Evolutionary conservation across 495 filamentous ascomycete genomes (phyloP), one percentile per base, ranked within the genome.

Genomic region (Bombardia bombarda): DNA sequence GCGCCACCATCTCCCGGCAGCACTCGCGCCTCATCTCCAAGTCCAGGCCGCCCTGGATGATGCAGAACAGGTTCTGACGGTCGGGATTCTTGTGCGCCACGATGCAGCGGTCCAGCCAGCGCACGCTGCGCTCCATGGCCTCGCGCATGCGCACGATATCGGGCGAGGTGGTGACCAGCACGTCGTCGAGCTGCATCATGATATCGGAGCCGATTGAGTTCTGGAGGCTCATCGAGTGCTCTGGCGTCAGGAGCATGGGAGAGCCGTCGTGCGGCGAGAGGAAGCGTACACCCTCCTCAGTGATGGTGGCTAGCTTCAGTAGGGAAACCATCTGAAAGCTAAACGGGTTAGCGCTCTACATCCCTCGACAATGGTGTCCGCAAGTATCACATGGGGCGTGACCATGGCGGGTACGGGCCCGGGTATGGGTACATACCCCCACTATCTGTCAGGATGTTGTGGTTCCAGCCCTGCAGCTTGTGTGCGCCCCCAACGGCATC

Each of bases 291-390:
- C 92, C 92, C 62, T 95, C 86, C 61, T 99, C 92, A 19, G 93
- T 96, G 45, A 97, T 79, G 44, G 82, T 88, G 31, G 92, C 90
- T 16, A 97, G 77, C 53, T 95, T 84, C n/a, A 96, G 77, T 8
- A 99, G 72, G 28, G 87, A 94, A 13, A 99, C 93, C 90, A 97
- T 97, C 62, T 99, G 92, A 63, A 97, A 99, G 32, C 92, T 95
- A 54, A 38, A 2, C 16, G 43, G 42, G 43, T 51, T 12, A 50
- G 56, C 30, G 25, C 26, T 28, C 6, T 28, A 1, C 1, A 13
- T 17, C 28, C 12, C 10, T 23, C 8, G 16, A 18, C n/a, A 23
- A 20, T 26, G 9, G 25, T 16, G 20, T 32, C 10, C 18, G 21
- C 39, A 23, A 16, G 17, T 4, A 33, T 13, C n/a, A n/a, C n/a